Percentiles rank a stretch among this genome's conserved stretches.
These are phyloP conservation scores for Eutypella sp. DNA, from an alignment of 2,329 filamentous ascomycete species.

Conservation along the genomic window DNA sequence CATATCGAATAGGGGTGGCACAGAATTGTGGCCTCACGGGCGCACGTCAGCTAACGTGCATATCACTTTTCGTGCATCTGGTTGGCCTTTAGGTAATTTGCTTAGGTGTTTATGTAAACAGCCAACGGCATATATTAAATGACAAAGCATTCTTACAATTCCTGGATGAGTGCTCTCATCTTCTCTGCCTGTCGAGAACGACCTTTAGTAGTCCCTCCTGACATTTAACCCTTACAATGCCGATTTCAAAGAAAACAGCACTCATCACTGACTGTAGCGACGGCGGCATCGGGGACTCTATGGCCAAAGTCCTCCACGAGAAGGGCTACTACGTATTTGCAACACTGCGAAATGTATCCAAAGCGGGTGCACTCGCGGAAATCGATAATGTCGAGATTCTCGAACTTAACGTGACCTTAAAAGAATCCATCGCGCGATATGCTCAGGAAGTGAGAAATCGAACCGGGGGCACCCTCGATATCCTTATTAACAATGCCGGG, in stretches of 20 bases:
- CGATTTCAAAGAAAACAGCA: background rate
- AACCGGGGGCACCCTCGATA: conserved; percentile 3
- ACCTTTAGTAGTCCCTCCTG: background rate
- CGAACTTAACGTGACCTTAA: background rate
- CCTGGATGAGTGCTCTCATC: too few species aligned
- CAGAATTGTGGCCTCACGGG: too few species aligned
- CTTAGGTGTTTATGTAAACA: too few species aligned
- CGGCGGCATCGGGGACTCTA: background rate
- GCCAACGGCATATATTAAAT: too few species aligned
- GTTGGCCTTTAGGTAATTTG: too few species aligned
- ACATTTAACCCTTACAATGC: background rate
- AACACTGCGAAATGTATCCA: background rate
- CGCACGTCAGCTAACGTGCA: too few species aligned
- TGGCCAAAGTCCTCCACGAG: conserved; percentile 1
- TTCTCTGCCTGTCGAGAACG: too few species aligned
- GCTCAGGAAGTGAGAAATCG: background rate
- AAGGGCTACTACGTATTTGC: conserved; percentile 1
- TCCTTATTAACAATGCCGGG: conserved; percentile 40
- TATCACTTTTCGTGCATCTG: too few species aligned
- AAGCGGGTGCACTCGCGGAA: background rate
- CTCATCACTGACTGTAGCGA: conserved; percentile 1
- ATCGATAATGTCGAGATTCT: conserved; percentile 1
- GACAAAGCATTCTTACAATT: too few species aligned
- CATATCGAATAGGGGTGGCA: too few species aligned
- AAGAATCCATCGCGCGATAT: background rate